Evolutionary conservation across 331 rosid genomes (phyloP), one percentile per base, ranked within the genome.

Genomic region (Cydonia oblonga): DNA sequence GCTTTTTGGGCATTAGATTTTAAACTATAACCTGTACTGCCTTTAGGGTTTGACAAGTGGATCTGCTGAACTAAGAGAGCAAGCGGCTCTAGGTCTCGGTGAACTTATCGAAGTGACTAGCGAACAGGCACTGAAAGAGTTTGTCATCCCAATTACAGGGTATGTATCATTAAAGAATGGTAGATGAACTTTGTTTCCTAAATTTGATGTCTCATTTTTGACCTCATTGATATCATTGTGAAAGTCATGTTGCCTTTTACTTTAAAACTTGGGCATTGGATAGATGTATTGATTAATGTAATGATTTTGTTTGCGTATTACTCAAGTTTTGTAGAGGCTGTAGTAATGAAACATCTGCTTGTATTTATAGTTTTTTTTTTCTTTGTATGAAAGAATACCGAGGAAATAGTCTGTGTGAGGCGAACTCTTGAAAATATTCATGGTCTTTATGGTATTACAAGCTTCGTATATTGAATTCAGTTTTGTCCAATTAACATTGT

Each of bases 11-110:
- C 44, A 32, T n/a, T 9, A 3, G 14, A 7, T 35, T 71, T 71
- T 71, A 4, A 12, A 19, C 8, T 16, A 12, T 71, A 10, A 40
- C 49, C 16, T 70, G 12, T 54, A 18, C 26, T 58, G 14, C 59
- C 59, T 58, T 30, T 79, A 91, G 97, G 99, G 99, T 74, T 85
- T 95, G 25, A 91, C 87, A 65, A 88, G 91, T 68, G 99, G 99
- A 64, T 95, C 99, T 76, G 86, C 99, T 66, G 99, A 95, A 82
- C 75, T 90, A 76, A 86, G 99, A 84, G 97, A 95, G 86, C 99
- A 95, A 76, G 92, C 99, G 14, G 96, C 99, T 62, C 71, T 88
- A 81, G 99, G 99, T 73, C 97, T 95, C 57, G 99, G 99, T 19
- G 97, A 95, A 78, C 79, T 91, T 85, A 88, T 95, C 72, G 99